Percentiles rank a stretch among this genome's conserved stretches.
These are phyloP conservation scores for Scutellaria galericulata DNA, from an alignment of 257 asterid genomes.

Conservation along the genomic window DNA sequence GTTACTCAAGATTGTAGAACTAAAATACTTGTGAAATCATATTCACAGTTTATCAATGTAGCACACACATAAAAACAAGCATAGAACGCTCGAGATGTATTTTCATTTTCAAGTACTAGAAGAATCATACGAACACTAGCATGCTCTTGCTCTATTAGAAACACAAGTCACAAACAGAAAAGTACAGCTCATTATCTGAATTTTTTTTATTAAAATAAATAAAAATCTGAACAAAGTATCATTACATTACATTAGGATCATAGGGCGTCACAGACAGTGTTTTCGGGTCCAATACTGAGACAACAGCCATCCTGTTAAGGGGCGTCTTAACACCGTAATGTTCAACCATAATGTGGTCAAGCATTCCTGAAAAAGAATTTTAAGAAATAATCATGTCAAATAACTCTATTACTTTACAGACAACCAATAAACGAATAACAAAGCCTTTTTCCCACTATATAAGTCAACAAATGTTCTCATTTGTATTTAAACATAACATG, in stretches of 20 bases:
- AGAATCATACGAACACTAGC: neutral
- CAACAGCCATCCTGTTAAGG: conserved; percentile 83
- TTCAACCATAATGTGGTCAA: conserved; percentile 93
- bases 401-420: neutral
- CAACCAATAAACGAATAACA: no score
- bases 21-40: conserved; percentile 2
- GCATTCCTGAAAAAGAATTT: conserved; percentile 68
- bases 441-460: no score
- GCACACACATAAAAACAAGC: neutral
- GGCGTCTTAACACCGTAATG: conserved; percentile 74
- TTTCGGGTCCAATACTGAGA: conserved; percentile 85
- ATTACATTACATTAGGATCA: conserved; percentile 74
- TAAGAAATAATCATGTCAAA: neutral
- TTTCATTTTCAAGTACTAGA: neutral
- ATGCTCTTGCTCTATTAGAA: neutral
- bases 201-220: no score
- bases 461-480: no score
- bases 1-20: conserved; percentile 17
- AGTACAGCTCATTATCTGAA: neutral
- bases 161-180: neutral
- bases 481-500: no score
- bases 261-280: conserved; percentile 84
- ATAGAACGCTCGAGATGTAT: neutral
- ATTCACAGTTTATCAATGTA: neutral
- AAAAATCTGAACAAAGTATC: conserved; percentile 23